Conservation (phyloP, 2,329 filamentous ascomycete genomes). For the Monilinia fructigena region DNA sequence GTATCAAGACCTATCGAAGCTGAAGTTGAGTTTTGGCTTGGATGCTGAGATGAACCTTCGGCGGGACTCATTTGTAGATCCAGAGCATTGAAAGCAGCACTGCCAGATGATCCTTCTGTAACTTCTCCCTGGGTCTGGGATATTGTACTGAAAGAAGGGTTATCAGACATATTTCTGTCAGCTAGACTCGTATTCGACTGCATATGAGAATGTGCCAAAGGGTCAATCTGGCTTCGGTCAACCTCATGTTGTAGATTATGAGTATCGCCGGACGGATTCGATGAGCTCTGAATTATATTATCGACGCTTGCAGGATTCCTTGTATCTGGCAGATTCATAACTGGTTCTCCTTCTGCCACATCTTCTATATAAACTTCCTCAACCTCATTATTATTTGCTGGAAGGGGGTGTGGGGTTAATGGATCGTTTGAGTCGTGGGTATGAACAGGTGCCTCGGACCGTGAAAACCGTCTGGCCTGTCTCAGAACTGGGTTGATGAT, state of each 20-base stretch:
- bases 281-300: slow-evolving; percentile 18
- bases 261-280: slow-evolving; percentile 27
- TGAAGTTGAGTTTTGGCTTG: slow-evolving; percentile 29
- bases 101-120: slow-evolving; percentile 26
- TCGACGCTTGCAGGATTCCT: not conserved
- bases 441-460: slow-evolving; percentile 39
- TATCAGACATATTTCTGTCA: slow-evolving; percentile 35
- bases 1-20: slow-evolving; percentile 27
- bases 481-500: slow-evolving; percentile 65
- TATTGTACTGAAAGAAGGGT: slow-evolving; percentile 33
- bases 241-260: not conserved
- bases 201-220: slow-evolving; percentile 11
- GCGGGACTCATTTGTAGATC: slow-evolving; percentile 32
- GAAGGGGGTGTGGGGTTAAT: slow-evolving; percentile 28
- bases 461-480: slow-evolving; percentile 63
- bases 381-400: slow-evolving; percentile 23
- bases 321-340: slow-evolving; percentile 9
- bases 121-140: slow-evolving; percentile 33
- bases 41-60: slow-evolving; percentile 32
- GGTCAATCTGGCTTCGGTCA: not conserved
- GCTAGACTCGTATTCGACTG: slow-evolving; percentile 28
- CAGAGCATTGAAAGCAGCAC: slow-evolving; percentile 8
- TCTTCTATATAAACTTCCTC: slow-evolving; percentile 33
- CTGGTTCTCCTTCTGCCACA: not conserved
- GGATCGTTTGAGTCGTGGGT: slow-evolving; percentile 42